Conservation (phyloP, 257 asterid genomes). For the Solanum tarijense region DNA sequence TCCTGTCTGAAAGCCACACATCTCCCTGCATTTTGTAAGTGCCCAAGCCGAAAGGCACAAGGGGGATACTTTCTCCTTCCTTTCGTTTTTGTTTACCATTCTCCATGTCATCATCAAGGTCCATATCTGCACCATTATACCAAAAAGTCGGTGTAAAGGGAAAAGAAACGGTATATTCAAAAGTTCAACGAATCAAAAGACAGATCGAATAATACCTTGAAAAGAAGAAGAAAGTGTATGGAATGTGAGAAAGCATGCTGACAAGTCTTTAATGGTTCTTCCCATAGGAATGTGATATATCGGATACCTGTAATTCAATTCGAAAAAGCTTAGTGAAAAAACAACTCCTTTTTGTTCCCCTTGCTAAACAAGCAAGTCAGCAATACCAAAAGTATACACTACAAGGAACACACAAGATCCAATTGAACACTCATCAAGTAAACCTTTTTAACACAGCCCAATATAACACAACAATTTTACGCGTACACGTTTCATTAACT, state of each 20-base stretch:
- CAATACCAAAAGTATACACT: neutral
- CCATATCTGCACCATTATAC: constrained; percentile 20
- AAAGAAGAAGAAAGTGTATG: constrained; percentile 51
- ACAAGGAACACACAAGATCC: neutral
- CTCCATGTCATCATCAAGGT: constrained; percentile 19
- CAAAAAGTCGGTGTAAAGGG: neutral
- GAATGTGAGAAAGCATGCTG: constrained; percentile 41
- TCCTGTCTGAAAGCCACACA: constrained; percentile 31
- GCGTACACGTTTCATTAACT: neutral
- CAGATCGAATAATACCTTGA: constrained; percentile 20
- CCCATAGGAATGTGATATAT: constrained; percentile 48
- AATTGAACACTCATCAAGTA: neutral
- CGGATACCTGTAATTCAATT: constrained; percentile 36
- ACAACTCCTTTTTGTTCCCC: neutral
- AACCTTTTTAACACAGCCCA: neutral
- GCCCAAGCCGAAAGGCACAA: constrained; percentile 42
- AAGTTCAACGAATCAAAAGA: neutral
- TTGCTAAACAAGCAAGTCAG: neutral
- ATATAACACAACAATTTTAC: neutral
- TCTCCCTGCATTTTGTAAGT: constrained; percentile 46
- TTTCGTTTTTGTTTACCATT: constrained; percentile 10
- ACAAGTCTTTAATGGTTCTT: constrained; percentile 36
- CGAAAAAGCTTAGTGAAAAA: neutral
- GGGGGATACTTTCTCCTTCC: constrained; percentile 31
- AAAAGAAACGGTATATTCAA: neutral